Base-by-base conservation (phyloP, 495 filamentous ascomycete species). In the Penicillium coprophilum region DNA sequence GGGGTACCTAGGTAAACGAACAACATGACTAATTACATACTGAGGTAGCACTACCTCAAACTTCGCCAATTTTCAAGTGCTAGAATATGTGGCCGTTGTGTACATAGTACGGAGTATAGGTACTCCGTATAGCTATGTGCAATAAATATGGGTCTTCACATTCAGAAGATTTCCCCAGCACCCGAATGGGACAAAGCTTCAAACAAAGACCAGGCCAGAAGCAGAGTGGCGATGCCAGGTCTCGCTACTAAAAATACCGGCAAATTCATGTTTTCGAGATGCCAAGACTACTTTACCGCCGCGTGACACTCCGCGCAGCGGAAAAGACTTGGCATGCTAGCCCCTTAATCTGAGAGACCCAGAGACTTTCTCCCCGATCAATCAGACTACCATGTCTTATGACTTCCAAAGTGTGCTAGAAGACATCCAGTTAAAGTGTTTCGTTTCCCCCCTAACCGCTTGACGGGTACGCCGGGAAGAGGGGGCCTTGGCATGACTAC, bases 401-500 rank as follows among this genome's bases (percentile, higher is more conserved):
- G 3, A 31, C 2, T 12, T 15, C 1, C 12, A 30, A 6, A 6
- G 7, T 20, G n/a, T 31, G n/a, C 2, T 19, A 31, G 27, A 31
- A 47, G 27, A 17, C 23, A 20, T 36, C 13, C 19, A 12, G n/a
- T 5, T 27, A 6, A 10, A 23, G 19, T 39, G 7, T n/a, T n/a
- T n/a, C 11, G 24, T 38, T 20, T n/a, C 6, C 39, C 20, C n/a
- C 34, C 48, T 30, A 50, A 50, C 21, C 34, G 48, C 48, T 20
- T n/a, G n/a, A 24, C 48, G 48, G 48, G 4, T 24, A 32, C 28
- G 3, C 48, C 32, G 32, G 48, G 34, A 50, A 27, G 32, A 31
- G 48, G 48, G 48, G 13, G 48, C 21, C 48, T 50, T 50, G 48
- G 48, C 48, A 50, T 50, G 39, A 40, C 48, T 19, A 3, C 34